phyloP scores from a whole-genome alignment of 2,329 filamentous ascomycete genomes.

The Uncinocarpus reesii region DNA sequence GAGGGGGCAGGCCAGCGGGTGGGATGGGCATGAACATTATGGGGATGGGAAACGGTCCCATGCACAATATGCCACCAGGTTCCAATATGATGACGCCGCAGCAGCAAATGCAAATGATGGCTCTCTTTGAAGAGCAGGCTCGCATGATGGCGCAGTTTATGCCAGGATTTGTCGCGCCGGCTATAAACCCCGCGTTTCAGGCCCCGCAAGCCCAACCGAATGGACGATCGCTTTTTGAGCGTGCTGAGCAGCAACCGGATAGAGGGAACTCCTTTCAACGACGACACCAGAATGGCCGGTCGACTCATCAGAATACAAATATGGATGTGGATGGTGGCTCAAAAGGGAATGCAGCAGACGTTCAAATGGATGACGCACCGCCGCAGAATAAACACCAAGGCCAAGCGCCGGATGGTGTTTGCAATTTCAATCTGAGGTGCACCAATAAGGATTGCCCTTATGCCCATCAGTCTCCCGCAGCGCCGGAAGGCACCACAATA shows the following conservation, averaged over 20 bases:
- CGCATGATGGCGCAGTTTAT: constrained; percentile 70
- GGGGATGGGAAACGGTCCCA: constrained; percentile 22
- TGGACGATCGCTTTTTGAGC: constrained; percentile 61
- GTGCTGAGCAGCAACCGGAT: constrained; percentile 45
- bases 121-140: constrained; percentile 75
- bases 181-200: constrained; percentile 46
- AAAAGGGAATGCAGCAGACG: constrained; percentile 33
- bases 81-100: constrained; percentile 50
- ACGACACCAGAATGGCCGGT: constrained; percentile 7
- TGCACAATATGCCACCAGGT: constrained; percentile 35
- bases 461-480: constrained; percentile 87
- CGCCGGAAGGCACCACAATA: constrained; percentile 63
- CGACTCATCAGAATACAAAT: constrained; percentile 13
- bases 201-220: constrained; percentile 33
- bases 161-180: constrained; percentile 45
- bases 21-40: constrained; percentile 27
- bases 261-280: constrained; percentile 12
- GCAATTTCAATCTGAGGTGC: constrained; percentile 82
- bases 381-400: constrained; percentile 40
- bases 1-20: constrained; percentile 25
- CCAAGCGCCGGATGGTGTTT: constrained; percentile 55
- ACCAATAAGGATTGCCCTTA: constrained; percentile 84
- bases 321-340: constrained; percentile 24
- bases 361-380: constrained; percentile 25
- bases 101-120: constrained; percentile 63